Evolutionary conservation across 2,329 filamentous ascomycete species (phyloP), one percentile per base, ranked within the genome.

Genomic region (Penicillium sp.): DNA sequence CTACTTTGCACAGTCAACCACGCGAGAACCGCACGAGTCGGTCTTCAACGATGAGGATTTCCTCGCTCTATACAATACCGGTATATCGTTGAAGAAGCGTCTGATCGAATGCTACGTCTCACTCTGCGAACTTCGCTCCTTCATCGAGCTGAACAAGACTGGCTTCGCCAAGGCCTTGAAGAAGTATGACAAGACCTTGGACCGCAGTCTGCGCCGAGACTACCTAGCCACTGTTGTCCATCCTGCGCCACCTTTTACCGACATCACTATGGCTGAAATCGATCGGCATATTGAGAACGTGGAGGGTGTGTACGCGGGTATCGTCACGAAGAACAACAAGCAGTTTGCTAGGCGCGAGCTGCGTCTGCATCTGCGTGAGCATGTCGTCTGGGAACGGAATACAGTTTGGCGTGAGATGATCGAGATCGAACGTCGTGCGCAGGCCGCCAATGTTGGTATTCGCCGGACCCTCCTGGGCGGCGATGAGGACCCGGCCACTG

Each of bases 321-420:
- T 97, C 18, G 89, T 95, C 53, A 95, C 92, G 0, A 85, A 88
- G 40, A 92, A 92, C 31, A 90, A 99, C 68, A 76, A 89, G 3
- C 80, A 83, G 6, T 78, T 89, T 13, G 92, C 94, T 5, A 90
- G 87, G 67, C 88, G 90, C 64, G 94, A 97, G 70, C 80, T 99
- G 55, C 85, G 94, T 52, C 85, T 96, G 31, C 92, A 99, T 69
- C 82, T 99, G 26, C 83, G 94, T 55, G 95, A 99, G 75, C 94
- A 99, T 73, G 92, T 99, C 20, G 93, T 97, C 0, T 99, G 94
- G 95, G 95, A 99, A 74, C 85, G 94, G 55, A 99, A 99, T 71
- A 99, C 94, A 0, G 94, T 99, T 18, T 99, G 94, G 94, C 83
- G 95, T 76, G 94, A 99, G 67, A 94, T 99, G 85, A 99, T 99